Evolutionary conservation across 2,329 filamentous ascomycete species (phyloP).

Genomic region (Calonectria pauciramosa): DNA sequence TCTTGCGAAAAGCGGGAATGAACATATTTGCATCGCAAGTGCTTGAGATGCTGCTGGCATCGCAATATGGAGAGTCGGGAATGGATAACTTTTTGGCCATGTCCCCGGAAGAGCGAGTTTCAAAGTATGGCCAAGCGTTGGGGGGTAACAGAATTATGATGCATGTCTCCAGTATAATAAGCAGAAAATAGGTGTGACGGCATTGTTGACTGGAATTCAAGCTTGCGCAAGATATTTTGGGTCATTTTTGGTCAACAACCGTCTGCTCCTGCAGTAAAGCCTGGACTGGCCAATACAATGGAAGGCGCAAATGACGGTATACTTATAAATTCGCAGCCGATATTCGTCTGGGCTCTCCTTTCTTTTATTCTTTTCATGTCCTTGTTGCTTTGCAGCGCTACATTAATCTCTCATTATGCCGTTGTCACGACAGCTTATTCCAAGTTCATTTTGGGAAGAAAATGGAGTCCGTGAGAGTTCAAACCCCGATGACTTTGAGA

Average conservation of each 20-base stretch:
- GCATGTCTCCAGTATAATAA: conserved; percentile 28
- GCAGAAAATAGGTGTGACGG: conserved; percentile 28
- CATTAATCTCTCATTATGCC: neutral
- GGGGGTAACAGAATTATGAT: conserved; percentile 44
- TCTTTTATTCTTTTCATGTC: neutral
- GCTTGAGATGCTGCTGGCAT: conserved; percentile 44
- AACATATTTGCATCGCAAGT: conserved; percentile 55
- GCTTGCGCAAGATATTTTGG: too few relatives aligned
- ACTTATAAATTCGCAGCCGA: neutral
- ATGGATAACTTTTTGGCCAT: conserved; percentile 50
- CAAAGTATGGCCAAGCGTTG: conserved; percentile 44
- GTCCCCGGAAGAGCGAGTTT: conserved; percentile 41
- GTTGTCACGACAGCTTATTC: neutral
- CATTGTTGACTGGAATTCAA: neutral
- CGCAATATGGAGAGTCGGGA: conserved; percentile 44
- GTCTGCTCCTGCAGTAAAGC: neutral
- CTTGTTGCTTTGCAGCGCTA: neutral
- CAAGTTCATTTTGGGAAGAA: neutral
- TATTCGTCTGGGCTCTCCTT: neutral
- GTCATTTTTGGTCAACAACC: neutral
- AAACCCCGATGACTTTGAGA: neutral
- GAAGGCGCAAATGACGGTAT: neutral
- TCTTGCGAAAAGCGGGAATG: conserved; percentile 52
- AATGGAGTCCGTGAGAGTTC: neutral
- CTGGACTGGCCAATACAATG: neutral